Base-by-base conservation (phyloP, 2,329 filamentous ascomycete species). In the Fusarium marasasianum region DNA sequence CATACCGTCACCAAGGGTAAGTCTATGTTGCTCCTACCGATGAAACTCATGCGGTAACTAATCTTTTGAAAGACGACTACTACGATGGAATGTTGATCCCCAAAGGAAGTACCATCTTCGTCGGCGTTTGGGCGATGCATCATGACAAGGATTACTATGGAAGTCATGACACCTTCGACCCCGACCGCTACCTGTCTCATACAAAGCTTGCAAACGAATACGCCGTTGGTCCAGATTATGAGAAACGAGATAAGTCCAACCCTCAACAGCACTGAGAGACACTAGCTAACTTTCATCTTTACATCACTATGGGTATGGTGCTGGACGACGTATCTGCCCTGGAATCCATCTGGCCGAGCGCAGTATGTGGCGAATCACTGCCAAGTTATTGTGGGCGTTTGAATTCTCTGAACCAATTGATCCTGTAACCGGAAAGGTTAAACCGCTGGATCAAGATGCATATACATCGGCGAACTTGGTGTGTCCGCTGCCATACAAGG, bases 191-290 rank as follows among this genome's bases (percentile, higher is more conserved):
- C 12, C 37, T 31, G 2, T 18, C 24, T 13, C 26, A 56, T 18
- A 40, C 37, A 24, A 43, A 56, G 24, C 22, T 43, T 22, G 50
- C 33, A 12, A 54, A 54, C 13, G 50, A 54, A 6, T 29, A 54
- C 10, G 33, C 50, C 3, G 24, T 54, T 10, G 33, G 50, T 22
- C 50, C 50, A 17, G 50, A 54, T 37, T 38, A 54, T 10, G 38
- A 56, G 24, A 56, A 43, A n/a, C 8, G 53, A 43, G 53, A 43
- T 43, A 40, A 43, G 53, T 56, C 14, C 11, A 43, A 2, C 5
- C 24, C 18, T 4, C 15, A 10, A 31, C 4, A 35, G 2, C 1
- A 13, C 6, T 5, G 0, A 26, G 6, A 37, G 2, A 12, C 3
- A 14, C 6, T 3, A 0, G 1, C 53, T 55, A 41, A 41, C 26